These are phyloP conservation scores for Thraustochytrium sp. DNA, from an alignment of 352 stramenopile species.

Conservation along the genomic window DNA sequence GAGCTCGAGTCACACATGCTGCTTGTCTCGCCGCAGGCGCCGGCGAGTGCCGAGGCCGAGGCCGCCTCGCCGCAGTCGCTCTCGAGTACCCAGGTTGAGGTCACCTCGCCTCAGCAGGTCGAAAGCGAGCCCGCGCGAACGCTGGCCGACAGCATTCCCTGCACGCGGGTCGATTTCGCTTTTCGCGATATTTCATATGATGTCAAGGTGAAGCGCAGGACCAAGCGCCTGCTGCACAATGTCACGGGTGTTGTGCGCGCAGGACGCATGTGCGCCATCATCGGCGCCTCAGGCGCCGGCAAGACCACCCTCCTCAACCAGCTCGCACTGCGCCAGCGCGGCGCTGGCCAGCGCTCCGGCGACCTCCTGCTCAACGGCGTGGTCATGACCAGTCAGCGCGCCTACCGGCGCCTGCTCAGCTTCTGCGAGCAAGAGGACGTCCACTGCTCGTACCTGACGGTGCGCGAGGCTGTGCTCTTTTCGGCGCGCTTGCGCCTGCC, in stretches of 20 bases:
- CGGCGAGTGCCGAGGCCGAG: too few relatives aligned
- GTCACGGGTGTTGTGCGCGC: constrained; percentile 59
- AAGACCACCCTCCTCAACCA: constrained; percentile 91
- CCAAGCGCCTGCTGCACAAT: constrained; percentile 57
- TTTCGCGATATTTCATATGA: neutral
- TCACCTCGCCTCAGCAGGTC: too few relatives aligned
- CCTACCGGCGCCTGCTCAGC: constrained; percentile 73
- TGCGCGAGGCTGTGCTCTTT: constrained; percentile 79
- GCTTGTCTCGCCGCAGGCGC: too few relatives aligned
- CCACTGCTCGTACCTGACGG: constrained; percentile 68
- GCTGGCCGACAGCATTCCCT: too few relatives aligned
- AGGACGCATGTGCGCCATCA: constrained; percentile 63
- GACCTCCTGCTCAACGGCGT: constrained; percentile 66
- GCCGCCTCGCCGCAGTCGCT: too few relatives aligned
- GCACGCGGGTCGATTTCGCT: too few relatives aligned
- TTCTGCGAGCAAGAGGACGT: constrained; percentile 86
- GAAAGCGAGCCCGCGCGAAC: too few relatives aligned
- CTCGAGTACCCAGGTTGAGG: too few relatives aligned
- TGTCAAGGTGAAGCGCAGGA: neutral
- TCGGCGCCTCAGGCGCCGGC: constrained; percentile 67
- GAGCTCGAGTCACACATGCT: too few relatives aligned
- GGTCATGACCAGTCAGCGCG: constrained; percentile 64
- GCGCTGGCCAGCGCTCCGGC: constrained; percentile 59
- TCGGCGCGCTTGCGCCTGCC: constrained; percentile 73
- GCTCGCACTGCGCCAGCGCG: constrained; percentile 79